These are phyloP conservation scores for Macrolepiota fuliginosa DNA, from an alignment of 768 basidiomycete genomes.

Conservation along the genomic window DNA sequence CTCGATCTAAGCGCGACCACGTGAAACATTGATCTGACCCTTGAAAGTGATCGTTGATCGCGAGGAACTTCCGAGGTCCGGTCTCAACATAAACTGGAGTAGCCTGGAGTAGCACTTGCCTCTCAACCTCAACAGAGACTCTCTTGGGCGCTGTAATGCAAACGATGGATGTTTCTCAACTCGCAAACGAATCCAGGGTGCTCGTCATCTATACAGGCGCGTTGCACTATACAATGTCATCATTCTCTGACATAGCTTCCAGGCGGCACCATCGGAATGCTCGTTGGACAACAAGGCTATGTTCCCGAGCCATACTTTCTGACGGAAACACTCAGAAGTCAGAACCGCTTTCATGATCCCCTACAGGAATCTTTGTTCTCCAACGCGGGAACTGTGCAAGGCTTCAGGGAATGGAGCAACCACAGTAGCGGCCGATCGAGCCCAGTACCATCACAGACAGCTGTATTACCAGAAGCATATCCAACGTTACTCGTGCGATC, in stretches of 20 bases:
- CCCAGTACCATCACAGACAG: slow-evolving; percentile 30
- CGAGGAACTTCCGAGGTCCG: slow-evolving; percentile 4
- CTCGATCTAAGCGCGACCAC: slow-evolving; percentile 9
- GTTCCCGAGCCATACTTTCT: slow-evolving; percentile 87
- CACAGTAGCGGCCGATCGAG: slow-evolving; percentile 55
- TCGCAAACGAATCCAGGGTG: slow-evolving; percentile 72
- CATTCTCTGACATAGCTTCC: background rate
- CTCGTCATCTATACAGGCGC: slow-evolving; percentile 81
- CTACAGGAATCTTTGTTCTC: slow-evolving; percentile 84
- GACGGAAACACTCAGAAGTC: slow-evolving; percentile 78
- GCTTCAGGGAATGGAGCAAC: slow-evolving; percentile 74
- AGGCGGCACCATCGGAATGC: slow-evolving; percentile 89
- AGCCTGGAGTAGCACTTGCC: background rate
- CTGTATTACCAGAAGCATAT: slow-evolving; percentile 25
- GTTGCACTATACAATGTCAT: slow-evolving; percentile 2
- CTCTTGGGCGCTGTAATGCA: background rate
- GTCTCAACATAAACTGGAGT: background rate
- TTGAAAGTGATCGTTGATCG: background rate
- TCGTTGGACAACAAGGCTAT: slow-evolving; percentile 72
- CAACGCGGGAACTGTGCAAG: slow-evolving; percentile 72
- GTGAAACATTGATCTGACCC: background rate
- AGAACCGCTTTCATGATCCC: slow-evolving; percentile 91
- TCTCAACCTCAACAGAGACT: background rate
- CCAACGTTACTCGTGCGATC: slow-evolving; percentile 63
- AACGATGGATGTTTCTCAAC: slow-evolving; percentile 48